A percentile compares a stretch with the other conserved stretches of the same genome.
phyloP scores from a whole-genome alignment of 345 rosid species.

The Populus simonii region DNA sequence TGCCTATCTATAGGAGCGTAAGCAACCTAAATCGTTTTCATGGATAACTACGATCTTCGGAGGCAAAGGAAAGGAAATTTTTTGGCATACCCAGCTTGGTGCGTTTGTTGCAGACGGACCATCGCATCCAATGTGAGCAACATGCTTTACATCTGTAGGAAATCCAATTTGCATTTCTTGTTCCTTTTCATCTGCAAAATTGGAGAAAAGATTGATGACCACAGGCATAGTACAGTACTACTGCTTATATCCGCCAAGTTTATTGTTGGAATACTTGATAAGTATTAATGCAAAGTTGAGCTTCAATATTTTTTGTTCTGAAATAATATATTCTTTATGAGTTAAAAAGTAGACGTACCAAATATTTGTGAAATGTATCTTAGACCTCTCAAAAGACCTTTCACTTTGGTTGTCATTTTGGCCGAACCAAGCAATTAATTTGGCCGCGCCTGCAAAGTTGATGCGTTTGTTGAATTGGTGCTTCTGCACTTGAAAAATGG shows the following conservation, averaged over 20 bases:
- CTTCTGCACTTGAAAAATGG: not conserved
- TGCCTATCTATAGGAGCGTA: not conserved
- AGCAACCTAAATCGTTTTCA: not conserved
- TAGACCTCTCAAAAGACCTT: slow-evolving; percentile 58
- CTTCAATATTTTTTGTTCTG: not conserved
- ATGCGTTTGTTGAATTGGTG: not conserved
- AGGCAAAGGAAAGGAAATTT: not conserved
- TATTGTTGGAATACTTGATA: not conserved
- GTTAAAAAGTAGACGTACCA: slow-evolving; percentile 28
- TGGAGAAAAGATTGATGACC: not conserved
- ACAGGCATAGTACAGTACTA: not conserved
- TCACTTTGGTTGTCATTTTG: slow-evolving; percentile 35
- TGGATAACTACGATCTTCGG: not conserved
- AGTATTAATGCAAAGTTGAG: not conserved
- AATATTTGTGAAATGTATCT: slow-evolving; percentile 52
- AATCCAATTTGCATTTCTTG: slow-evolving; percentile 56
- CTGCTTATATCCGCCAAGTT: not conserved
- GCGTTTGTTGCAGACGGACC: slow-evolving; percentile 45
- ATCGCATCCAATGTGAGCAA: slow-evolving; percentile 72
- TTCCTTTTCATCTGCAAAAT: slow-evolving; percentile 50
- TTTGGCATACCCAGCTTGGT: slow-evolving; percentile 61
- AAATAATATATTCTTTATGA: too few species aligned
- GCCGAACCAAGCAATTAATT: not conserved
- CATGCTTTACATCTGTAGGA: slow-evolving; percentile 82
- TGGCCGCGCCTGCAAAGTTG: not conserved